phyloP scores from a whole-genome alignment of 2,329 filamentous ascomycete species.

The Drechslerella coelobrocha region DNA sequence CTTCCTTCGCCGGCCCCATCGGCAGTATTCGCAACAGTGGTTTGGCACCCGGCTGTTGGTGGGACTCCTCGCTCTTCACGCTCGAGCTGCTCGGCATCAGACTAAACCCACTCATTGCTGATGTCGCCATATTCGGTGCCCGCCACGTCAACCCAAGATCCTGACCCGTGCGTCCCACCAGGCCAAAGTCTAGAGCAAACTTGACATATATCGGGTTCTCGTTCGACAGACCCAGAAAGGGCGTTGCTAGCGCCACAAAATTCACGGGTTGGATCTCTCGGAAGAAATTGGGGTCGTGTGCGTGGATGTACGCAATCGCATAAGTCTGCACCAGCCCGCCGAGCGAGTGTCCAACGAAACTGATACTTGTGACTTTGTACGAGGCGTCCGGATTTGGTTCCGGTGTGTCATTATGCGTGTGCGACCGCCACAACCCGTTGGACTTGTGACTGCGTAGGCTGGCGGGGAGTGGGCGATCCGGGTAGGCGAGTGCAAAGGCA shows the following conservation, averaged over 20 bases:
- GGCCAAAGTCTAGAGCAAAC: conserved; percentile 92
- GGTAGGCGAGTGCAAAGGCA: conserved; percentile 86
- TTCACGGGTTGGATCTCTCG: conserved; percentile 84
- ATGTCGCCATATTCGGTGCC: conserved; percentile 75
- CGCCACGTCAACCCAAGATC: conserved; percentile 95
- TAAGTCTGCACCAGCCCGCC: conserved; percentile 92
- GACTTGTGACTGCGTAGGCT: conserved; percentile 61
- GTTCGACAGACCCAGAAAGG: conserved; percentile 89
- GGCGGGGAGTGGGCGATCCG: conserved; percentile 87
- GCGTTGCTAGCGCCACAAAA: conserved; percentile 85
- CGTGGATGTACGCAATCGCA: conserved; percentile 93
- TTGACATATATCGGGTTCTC: conserved; percentile 98
- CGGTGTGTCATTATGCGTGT: conserved; percentile 48
- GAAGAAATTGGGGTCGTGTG: conserved; percentile 92
- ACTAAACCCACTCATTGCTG: conserved; percentile 63
- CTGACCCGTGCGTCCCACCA: conserved; percentile 94
- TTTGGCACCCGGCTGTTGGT: conserved; percentile 83
- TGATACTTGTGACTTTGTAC: conserved; percentile 91
- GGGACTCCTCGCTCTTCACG: conserved; percentile 65
- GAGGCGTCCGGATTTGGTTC: conserved; percentile 55
- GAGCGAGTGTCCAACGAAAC: conserved; percentile 89
- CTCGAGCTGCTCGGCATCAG: conserved; percentile 40
- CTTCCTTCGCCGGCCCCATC: conserved; percentile 86
- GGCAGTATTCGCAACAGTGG: conserved; percentile 86
- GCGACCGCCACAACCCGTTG: conserved; percentile 60